Percentiles rank a stretch among this genome's conserved stretches.
Conservation (phyloP, 306 rosid genomes). For the Rosa rugosa region DNA sequence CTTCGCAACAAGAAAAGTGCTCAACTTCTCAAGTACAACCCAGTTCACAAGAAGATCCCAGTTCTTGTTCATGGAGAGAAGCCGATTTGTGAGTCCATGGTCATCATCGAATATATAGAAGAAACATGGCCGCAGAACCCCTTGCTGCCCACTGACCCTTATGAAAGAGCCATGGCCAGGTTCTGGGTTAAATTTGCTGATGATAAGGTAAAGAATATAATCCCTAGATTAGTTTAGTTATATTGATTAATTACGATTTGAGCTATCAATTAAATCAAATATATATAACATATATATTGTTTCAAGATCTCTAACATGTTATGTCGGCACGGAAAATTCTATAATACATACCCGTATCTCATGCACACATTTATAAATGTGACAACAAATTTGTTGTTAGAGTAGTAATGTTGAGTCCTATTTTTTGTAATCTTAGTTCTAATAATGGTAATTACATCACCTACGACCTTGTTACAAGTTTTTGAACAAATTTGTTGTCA, state of each 20-base stretch:
- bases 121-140: constrained; percentile 50
- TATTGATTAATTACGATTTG: background rate
- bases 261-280: too few species aligned
- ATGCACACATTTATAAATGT: too few species aligned
- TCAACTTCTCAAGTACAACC: constrained; percentile 47
- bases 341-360: too few species aligned
- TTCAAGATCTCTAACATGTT: too few species aligned
- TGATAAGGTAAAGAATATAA: constrained; percentile 25
- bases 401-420: too few species aligned
- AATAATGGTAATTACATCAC: too few species aligned
- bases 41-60: constrained; percentile 47
- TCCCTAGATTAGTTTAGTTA: background rate
- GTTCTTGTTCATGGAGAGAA: constrained; percentile 54
- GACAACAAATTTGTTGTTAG: too few species aligned
- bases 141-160: constrained; percentile 41
- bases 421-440: too few species aligned
- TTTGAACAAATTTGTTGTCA: too few species aligned
- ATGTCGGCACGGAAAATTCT: background rate
- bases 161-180: constrained; percentile 41
- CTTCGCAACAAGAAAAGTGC: constrained; percentile 38
- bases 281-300: too few species aligned
- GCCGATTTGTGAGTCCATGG: constrained; percentile 48
- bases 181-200: constrained; percentile 49
- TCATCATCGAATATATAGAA: constrained; percentile 52
- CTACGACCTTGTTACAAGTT: too few species aligned